Base-by-base conservation (phyloP, 225 moss, liverwort and hornwort genomes). In the Straminergon stramineum region DNA sequence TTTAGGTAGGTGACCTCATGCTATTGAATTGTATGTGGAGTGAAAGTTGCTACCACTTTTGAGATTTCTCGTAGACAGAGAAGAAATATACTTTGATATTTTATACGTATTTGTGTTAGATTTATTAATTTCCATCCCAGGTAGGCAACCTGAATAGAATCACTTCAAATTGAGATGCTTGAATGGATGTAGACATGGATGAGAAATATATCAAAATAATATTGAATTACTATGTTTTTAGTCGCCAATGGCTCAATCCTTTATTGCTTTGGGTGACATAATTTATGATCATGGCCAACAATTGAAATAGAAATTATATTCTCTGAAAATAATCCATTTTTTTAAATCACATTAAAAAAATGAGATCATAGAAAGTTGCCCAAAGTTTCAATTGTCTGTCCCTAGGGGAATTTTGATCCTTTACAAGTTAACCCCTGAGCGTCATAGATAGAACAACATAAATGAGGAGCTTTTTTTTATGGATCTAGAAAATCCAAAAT, bases 221-320 rank as follows among this genome's bases (percentile, higher is more conserved):
- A 20, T 35, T 20, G 2, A 37, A 37, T 67, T 20, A 35, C 1
- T 6, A 0, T 35, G 1, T 11, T 67, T 35, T 67, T 67, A 27
- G 27, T 16, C 28, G 24, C 27, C 10, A 73, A 43, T 1, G 27
- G 9, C 3, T 73, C 45, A 74, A 45, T 74, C 1, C 27, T 41
- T 73, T 24, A 26, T 73, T 43, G 27, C 28, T 45, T 74, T 27
- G 15, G 10, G 3, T 45, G 45, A 74, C 8, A 74, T 74, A 8
- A 74, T 45, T 73, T 73, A 28, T 28, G 16, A 6, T 8, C 3
- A 17, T 0, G 1, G 0, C 0, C 6, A 74, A 6, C 1, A 10
- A 17, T 30, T 43, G 17, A 45, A 30, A 24, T 17, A 28, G 4
- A 28, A 74, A 74, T 45, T 28, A 45, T 28, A 28, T 9, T 45